Conservation (phyloP, 805 yeast genomes). For the Zygosaccharomyces siamensis region DNA sequence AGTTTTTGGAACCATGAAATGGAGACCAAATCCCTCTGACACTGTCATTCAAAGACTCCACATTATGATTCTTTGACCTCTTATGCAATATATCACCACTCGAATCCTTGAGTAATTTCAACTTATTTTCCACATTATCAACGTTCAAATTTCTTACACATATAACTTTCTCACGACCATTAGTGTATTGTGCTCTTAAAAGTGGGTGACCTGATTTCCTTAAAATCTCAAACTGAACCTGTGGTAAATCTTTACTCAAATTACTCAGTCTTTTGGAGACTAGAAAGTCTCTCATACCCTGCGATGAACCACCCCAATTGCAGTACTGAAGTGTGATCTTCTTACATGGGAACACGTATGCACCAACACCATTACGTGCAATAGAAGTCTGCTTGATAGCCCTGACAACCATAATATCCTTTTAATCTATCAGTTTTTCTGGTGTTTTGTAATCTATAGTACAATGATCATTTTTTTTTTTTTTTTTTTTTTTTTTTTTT, state of each 20-base stretch:
- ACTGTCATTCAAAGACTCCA: slow-evolving; percentile 70
- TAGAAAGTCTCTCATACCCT: slow-evolving; percentile 71
- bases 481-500: not conserved
- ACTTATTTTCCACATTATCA: slow-evolving; percentile 57
- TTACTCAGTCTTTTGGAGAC: slow-evolving; percentile 44
- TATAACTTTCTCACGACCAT: slow-evolving; percentile 49
- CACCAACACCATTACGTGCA: slow-evolving; percentile 72
- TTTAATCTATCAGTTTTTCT: not conserved
- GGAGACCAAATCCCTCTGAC: slow-evolving; percentile 99
- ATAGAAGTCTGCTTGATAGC: slow-evolving; percentile 54
- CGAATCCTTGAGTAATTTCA: slow-evolving; percentile 58
- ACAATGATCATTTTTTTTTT: not conserved
- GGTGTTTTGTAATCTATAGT: not conserved
- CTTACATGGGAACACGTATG: slow-evolving; percentile 70
- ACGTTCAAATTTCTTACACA: slow-evolving; percentile 72
- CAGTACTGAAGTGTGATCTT: slow-evolving; percentile 75
- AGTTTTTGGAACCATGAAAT: slow-evolving; percentile 49
- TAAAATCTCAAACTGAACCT: slow-evolving; percentile 64
- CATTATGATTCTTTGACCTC: slow-evolving; percentile 66
- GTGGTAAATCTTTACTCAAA: slow-evolving; percentile 57
- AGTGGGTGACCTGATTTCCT: slow-evolving; percentile 83
- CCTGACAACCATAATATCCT: slow-evolving; percentile 41
- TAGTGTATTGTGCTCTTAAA: slow-evolving; percentile 52
- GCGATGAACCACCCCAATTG: slow-evolving; percentile 94
- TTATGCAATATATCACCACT: slow-evolving; percentile 60